Evolutionary conservation across 2,329 filamentous ascomycete genomes (phyloP).

Genomic region (Triangularia setosa): DNA sequence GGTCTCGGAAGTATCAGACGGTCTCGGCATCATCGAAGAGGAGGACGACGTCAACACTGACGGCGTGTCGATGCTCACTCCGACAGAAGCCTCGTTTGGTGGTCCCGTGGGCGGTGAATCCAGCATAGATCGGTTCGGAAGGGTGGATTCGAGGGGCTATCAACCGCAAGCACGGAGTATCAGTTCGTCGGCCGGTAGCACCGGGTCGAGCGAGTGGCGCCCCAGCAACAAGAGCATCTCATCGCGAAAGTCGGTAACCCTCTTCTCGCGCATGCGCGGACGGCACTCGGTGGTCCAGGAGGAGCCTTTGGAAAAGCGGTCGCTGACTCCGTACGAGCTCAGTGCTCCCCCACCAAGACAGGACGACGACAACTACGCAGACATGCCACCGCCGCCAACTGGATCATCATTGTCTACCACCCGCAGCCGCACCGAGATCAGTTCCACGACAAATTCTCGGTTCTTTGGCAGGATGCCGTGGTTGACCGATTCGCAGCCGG

Average conservation of each 20-base stretch:
- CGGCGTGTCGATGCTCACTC: conserved; percentile 16
- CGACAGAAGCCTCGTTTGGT: conserved; percentile 13
- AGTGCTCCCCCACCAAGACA: neutral
- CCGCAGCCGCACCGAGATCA: neutral
- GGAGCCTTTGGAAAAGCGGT: conserved; percentile 21
- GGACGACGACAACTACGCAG: neutral
- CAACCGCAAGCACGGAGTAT: conserved; percentile 9
- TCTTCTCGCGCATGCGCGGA: conserved; percentile 21
- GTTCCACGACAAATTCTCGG: neutral
- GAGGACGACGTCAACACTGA: conserved; percentile 15
- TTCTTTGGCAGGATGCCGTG: conserved; percentile 19
- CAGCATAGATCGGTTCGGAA: conserved; percentile 1
- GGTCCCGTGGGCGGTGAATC: conserved; percentile 1
- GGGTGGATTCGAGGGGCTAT: neutral
- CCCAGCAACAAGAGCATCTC: neutral
- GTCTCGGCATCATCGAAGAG: conserved; percentile 18
- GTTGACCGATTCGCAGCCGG: conserved; percentile 5
- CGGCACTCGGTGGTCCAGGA: conserved; percentile 10
- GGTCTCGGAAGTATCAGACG: conserved; percentile 7
- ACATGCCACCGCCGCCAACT: neutral
- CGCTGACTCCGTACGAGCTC: conserved; percentile 21
- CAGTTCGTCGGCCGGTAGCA: conserved; percentile 16
- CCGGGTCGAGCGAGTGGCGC: conserved; percentile 17
- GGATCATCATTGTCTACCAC: neutral
- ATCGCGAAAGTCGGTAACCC: conserved; percentile 4